Evolutionary conservation across 2,329 filamentous ascomycete species (phyloP), one percentile per base, ranked within the genome.

Genomic region (Knoxdaviesia capensis): DNA sequence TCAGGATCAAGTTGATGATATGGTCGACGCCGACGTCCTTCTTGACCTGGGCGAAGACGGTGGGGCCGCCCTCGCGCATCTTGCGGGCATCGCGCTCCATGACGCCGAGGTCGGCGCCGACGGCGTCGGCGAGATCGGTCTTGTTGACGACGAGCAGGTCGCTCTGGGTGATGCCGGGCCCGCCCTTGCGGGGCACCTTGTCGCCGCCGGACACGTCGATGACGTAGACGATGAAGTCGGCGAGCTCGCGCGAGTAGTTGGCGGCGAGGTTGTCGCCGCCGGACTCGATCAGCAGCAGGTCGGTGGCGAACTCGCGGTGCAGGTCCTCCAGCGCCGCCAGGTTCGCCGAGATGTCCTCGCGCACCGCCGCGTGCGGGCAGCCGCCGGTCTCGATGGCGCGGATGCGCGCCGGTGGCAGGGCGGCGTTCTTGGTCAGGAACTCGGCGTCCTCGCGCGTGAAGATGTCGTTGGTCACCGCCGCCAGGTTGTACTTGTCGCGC

Each of bases 381-480:
- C 90, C 90, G 50, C 90, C 90, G 2, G 90, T 98, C 63, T 98
- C 90, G 60, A 98, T 96, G 55, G 90, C 90, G 46, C 80, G 76
- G 64, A 96, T 96, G 46, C 88, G 83, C 31, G 71, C 60, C 5
- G 87, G 71, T 0, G 87, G 80, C 0, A 96, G 77, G 5, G 90
- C 90, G 49, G 74, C 70, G 69, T 94, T 71, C 44, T 77, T 77
- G 45, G 85, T 93, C 30, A 98, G 77, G 65, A 98, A 98, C 61
- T 96, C 90, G 65, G 87, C 87, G 67, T 98, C 90, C 64, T 98
- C 90, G 49, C 81, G 80, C 28, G 88, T 96, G 69, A 96, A 96
- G 68, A 96, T 96, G 68, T 96, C 88, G 69, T 96, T 96, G 40
- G 90, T 98, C 28, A 98, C 88, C 46, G 86, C 90, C 1, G 90